phyloP scores from a whole-genome alignment of 2,329 filamentous ascomycete genomes.

The Sphaerulina vaccinii region DNA sequence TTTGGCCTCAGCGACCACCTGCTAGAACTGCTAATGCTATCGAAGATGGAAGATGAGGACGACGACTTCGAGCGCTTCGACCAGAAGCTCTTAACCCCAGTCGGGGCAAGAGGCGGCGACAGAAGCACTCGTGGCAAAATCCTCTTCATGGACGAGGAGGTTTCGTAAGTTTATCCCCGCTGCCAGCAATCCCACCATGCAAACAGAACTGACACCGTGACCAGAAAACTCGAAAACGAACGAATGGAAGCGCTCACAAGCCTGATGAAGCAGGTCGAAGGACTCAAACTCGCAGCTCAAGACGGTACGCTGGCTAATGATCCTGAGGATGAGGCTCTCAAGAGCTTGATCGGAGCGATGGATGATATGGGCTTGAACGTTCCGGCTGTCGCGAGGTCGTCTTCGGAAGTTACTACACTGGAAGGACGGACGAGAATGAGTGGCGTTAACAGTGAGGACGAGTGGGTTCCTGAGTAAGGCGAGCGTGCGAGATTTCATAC shows the following conservation, averaged over 20 bases:
- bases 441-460: too few species aligned
- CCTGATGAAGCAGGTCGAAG: constrained; percentile 13
- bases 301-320: constrained; percentile 6
- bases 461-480: too few species aligned
- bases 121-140: constrained; percentile 16
- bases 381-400: too few species aligned
- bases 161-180: background rate
- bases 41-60: constrained; percentile 4
- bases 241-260: constrained; percentile 19
- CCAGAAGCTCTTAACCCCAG: constrained; percentile 10
- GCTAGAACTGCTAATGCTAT: constrained; percentile 1
- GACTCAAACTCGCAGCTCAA: constrained; percentile 8
- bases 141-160: constrained; percentile 12
- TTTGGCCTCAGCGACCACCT: background rate
- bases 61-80: constrained; percentile 11
- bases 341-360: constrained; percentile 14
- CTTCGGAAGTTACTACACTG: too few species aligned
- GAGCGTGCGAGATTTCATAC: too few species aligned
- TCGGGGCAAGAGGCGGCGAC: too few species aligned
- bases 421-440: too few species aligned
- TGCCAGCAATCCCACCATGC: background rate
- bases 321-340: constrained; percentile 7
- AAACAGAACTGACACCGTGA: background rate
- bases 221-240: constrained; percentile 15
- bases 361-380: constrained; percentile 18